These are phyloP conservation scores for Dillenia suffruticosa DNA, from an alignment of 164 flowering plant genomes.

Conservation along the genomic window DNA sequence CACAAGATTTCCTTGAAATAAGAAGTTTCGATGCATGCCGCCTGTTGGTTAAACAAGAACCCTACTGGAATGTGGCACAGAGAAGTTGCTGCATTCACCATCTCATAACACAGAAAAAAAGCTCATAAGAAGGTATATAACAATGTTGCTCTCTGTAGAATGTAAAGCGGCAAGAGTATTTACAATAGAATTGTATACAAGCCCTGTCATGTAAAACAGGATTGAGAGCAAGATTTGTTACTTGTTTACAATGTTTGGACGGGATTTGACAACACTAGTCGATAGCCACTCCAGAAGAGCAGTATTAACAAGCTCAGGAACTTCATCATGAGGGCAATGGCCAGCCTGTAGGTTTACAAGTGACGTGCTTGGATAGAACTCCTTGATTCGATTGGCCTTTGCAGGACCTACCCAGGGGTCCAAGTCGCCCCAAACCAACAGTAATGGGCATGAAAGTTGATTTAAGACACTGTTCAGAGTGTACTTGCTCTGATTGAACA, in stretches of 20 bases:
- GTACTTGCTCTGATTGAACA: constrained; percentile 71
- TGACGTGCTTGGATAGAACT: constrained; percentile 73
- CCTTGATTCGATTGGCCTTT: constrained; percentile 79
- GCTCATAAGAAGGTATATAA: no score
- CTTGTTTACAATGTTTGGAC: constrained; percentile 23
- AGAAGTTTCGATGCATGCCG: no score
- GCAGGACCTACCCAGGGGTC: constrained; percentile 99
- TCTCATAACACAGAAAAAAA: no score
- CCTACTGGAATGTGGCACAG: no score
- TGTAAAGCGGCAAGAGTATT: no score
- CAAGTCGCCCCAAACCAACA: constrained; percentile 92
- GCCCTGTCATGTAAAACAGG: no score
- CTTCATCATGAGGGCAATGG: constrained; percentile 98
- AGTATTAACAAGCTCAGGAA: constrained; percentile 75
- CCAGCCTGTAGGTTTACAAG: constrained; percentile 84
- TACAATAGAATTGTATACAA: no score
- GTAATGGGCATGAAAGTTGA: constrained; percentile 74
- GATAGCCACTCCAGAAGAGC: constrained; percentile 77
- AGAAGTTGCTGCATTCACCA: no score
- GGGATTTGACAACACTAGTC: constrained; percentile 28
- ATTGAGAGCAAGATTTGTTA: neutral
- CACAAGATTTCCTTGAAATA: no score
- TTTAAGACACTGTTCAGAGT: constrained; percentile 62
- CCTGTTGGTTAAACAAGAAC: no score
- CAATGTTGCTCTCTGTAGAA: no score